Conservation (phyloP, 83 land plant species). For the Isoetes engelmannii region DNA sequence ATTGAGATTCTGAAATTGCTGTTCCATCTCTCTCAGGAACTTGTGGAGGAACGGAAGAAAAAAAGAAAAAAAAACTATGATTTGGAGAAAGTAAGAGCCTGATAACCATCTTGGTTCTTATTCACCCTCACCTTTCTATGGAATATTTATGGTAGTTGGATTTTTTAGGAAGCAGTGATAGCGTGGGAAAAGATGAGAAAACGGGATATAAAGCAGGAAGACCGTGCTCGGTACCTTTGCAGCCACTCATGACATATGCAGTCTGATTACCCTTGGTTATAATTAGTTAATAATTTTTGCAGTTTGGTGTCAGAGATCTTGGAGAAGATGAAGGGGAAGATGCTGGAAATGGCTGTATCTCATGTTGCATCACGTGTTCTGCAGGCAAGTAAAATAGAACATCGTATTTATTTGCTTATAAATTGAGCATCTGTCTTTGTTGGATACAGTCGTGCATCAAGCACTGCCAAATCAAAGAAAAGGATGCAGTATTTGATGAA, state of each 20-base stretch:
- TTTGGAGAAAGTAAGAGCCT: slow-evolving; percentile 12
- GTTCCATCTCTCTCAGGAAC: slow-evolving; percentile 13
- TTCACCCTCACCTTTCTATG: background rate
- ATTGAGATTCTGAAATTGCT: background rate
- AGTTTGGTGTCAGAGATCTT: slow-evolving; percentile 61
- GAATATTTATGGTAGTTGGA: background rate
- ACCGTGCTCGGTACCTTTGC: slow-evolving; percentile 12
- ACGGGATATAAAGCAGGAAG: slow-evolving; percentile 16
- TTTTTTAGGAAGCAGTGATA: slow-evolving; percentile 8
- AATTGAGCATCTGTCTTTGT: background rate
- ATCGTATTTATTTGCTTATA: background rate
- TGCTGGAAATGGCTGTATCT: slow-evolving; percentile 70
- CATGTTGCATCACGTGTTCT: slow-evolving; percentile 82
- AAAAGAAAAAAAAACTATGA: slow-evolving; percentile 17
- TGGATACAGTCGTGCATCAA: slow-evolving; percentile 73
- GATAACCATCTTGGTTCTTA: background rate
- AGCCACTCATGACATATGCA: background rate
- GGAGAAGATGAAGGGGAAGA: slow-evolving; percentile 77
- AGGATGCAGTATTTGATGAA: slow-evolving; percentile 65
- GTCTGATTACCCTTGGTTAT: background rate
- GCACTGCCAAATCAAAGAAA: slow-evolving; percentile 63
- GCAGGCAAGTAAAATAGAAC: slow-evolving; percentile 40
- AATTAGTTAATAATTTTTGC: background rate
- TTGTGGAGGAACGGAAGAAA: slow-evolving; percentile 16
- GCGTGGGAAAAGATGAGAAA: slow-evolving; percentile 24